Conservation (phyloP, 2,329 filamentous ascomycete species). For the Arachnomyces sp. region DNA sequence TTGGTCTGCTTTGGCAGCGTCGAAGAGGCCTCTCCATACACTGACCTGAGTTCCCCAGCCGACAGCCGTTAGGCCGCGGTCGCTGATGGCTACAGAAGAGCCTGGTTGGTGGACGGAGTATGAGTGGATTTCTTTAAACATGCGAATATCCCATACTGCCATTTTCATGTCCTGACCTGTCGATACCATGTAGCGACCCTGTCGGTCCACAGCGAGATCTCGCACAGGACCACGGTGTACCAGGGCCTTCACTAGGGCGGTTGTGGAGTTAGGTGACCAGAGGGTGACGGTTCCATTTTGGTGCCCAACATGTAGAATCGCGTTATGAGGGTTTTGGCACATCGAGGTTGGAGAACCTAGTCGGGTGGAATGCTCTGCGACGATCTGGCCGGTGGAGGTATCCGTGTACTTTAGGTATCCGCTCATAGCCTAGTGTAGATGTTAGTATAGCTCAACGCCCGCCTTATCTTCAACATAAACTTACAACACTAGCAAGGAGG, state of each 20-base stretch:
- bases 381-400: conserved; percentile 81
- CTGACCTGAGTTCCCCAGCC: conserved; percentile 85
- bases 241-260: conserved; percentile 81
- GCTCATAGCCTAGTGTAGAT: conserved; percentile 53
- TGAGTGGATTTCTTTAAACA: conserved; percentile 84
- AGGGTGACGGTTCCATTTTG: conserved; percentile 91
- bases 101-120: conserved; percentile 80
- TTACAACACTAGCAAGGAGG: conserved; percentile 73
- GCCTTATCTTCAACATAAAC: conserved; percentile 23
- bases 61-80: conserved; percentile 77
- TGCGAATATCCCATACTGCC: conserved; percentile 92
- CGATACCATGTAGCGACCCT: conserved; percentile 92
- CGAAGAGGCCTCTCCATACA: conserved; percentile 85
- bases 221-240: conserved; percentile 85
- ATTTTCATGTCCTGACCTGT: conserved; percentile 83
- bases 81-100: conserved; percentile 77
- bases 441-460: too few species aligned
- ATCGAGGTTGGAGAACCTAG: conserved; percentile 76
- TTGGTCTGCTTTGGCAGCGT: conserved; percentile 61
- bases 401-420: conserved; percentile 92
- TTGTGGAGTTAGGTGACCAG: conserved; percentile 87
- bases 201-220: conserved; percentile 73
- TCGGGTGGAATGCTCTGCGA: conserved; percentile 76
- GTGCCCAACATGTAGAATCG: conserved; percentile 83
- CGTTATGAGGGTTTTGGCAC: conserved; percentile 84